phyloP scores from a whole-genome alignment of 2,329 filamentous ascomycete genomes.

The Penicillium sclerotiorum region DNA sequence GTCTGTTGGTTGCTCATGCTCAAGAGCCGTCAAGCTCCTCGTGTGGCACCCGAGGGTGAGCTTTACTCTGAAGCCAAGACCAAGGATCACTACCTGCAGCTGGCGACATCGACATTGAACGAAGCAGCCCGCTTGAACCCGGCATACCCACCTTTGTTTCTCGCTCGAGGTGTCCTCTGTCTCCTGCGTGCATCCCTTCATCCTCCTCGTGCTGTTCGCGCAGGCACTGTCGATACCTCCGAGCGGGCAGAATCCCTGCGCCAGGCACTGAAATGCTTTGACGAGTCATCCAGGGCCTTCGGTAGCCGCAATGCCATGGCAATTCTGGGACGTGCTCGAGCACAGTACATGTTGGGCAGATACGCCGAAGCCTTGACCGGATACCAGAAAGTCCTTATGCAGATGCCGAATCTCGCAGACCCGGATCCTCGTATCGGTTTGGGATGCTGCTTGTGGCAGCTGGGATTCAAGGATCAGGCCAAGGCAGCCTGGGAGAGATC shows the following conservation, averaged over 20 bases:
- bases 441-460: conserved; percentile 95
- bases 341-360: conserved; percentile 82
- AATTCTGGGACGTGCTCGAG: conserved; percentile 83
- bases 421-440: conserved; percentile 96
- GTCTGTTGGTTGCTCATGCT: conserved; percentile 89
- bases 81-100: conserved; percentile 89
- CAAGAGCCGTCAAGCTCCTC: conserved; percentile 80
- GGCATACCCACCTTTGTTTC: conserved; percentile 84
- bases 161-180: conserved; percentile 86
- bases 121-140: conserved; percentile 95
- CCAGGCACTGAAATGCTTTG: conserved; percentile 87
- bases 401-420: conserved; percentile 84
- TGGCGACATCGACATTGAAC: conserved; percentile 88
- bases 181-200: conserved; percentile 86
- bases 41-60: conserved; percentile 65
- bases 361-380: conserved; percentile 78
- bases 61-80: conserved; percentile 74
- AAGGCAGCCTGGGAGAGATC: conserved; percentile 87
- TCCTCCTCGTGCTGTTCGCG: conserved; percentile 67
- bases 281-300: conserved; percentile 86
- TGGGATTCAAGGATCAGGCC: conserved; percentile 92
- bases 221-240: conserved; percentile 64
- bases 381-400: conserved; percentile 85
- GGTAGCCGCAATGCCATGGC: conserved; percentile 89
- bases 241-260: conserved; percentile 79